These are phyloP conservation scores for Chaetomidium leptoderma DNA, from an alignment of 495 filamentous ascomycete species.

Conservation along the genomic window DNA sequence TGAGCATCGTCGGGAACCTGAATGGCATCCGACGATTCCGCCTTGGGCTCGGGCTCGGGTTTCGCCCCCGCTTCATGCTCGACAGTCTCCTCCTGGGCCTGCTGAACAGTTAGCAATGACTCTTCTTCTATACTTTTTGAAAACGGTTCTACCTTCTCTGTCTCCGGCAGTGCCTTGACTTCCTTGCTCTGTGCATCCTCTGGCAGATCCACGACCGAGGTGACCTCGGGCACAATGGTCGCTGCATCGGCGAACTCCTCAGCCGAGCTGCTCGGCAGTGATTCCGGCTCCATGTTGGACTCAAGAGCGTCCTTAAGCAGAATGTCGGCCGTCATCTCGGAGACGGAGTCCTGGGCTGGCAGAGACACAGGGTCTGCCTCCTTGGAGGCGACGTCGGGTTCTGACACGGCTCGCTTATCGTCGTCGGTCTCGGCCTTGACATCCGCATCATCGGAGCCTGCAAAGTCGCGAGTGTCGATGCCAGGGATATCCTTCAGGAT, in stretches of 20 bases:
- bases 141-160: slow-evolving; percentile 30
- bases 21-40: slow-evolving; percentile 11
- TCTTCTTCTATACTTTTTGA: slow-evolving; percentile 11
- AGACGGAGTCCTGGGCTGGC: not conserved
- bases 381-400: not conserved
- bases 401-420: not conserved
- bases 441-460: not conserved
- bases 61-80: slow-evolving; percentile 14
- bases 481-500: not conserved
- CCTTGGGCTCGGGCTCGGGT: slow-evolving; percentile 18
- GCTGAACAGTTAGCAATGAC: slow-evolving; percentile 19
- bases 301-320: not conserved
- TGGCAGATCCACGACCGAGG: not conserved
- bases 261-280: slow-evolving; percentile 12
- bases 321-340: slow-evolving; percentile 5
- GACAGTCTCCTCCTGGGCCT: slow-evolving; percentile 13
- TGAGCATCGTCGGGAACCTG: slow-evolving; percentile 25
- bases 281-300: slow-evolving; percentile 9
- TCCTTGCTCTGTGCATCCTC: slow-evolving; percentile 4
- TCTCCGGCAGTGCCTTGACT: slow-evolving; percentile 18
- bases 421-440: slow-evolving; percentile 8
- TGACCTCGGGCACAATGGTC: not conserved
- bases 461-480: slow-evolving; percentile 20
- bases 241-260: slow-evolving; percentile 2
- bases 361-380: not conserved